Evolutionary conservation across 148 eudicot genomes (phyloP), one percentile per base, ranked within the genome.

Genomic region (Rhododendron griersonianum): DNA sequence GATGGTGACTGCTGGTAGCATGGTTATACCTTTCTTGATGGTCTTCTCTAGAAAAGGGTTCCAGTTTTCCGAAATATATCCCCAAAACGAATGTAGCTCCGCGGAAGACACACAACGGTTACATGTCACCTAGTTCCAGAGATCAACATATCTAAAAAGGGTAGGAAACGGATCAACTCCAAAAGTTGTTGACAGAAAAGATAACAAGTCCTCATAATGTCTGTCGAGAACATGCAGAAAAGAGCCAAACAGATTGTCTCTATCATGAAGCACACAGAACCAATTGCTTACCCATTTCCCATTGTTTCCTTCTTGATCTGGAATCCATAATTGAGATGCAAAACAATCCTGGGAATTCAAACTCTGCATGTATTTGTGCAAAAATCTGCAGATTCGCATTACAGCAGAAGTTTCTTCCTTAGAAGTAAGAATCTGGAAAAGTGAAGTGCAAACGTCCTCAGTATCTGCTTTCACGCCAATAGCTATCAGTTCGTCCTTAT

Each of bases 161-260:
- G 86, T 84, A 16, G 81, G 86, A 84, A 75, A 74, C 11, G 48
- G 15, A 53, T 67, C 87, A n/a, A 59, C 87, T 75, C 87, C 83
- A 78, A 85, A 61, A 45, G 63, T 85, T 28, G 50, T n/a, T 10
- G 48, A 85, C 65, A 79, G 45, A 21, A 85, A 85, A 8, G 81
- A 33, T 11, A 79, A 45, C 61, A 79, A 8, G 11, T 85, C 78
- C 78, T 80, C 78, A 47, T 85, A 85, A 85, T 85, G 33, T 33
- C 47, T 47, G 23, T 80, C 86, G 30, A 85, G 86, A 57, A 77
- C 61, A 77, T 85, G 82, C 28, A 85, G 21, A 84, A 55, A 9
- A 41, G 73, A 84, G 53, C 50, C 86, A 35, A 84, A 84, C 35
- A 76, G 86, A 21, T 84, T 47, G 55, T 59, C 57, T 25, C 57